Evolutionary conservation across 1,284 basidiomycete species (phyloP).

Genomic region (Coniferiporia weirii): DNA sequence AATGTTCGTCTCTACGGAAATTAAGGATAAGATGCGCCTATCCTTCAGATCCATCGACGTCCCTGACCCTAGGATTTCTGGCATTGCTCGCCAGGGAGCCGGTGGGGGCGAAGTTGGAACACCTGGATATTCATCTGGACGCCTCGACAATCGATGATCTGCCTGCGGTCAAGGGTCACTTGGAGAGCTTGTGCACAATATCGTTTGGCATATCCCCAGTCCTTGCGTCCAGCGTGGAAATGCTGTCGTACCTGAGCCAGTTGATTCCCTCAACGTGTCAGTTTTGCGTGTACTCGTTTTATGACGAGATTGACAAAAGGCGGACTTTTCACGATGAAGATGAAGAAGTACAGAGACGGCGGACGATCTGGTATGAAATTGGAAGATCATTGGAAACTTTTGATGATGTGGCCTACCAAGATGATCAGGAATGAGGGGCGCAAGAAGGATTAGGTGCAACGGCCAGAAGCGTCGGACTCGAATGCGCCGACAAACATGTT

Average conservation of each 20-base stretch:
- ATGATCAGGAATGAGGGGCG: too few relatives aligned
- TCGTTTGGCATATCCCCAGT: background rate
- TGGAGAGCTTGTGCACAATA: background rate
- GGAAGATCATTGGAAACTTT: too few relatives aligned
- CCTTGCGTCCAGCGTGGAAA: background rate
- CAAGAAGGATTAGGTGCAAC: too few relatives aligned
- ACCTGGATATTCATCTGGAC: conserved; percentile 2
- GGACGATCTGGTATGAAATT: too few relatives aligned
- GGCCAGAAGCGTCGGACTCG: too few relatives aligned
- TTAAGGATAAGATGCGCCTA: too few relatives aligned
- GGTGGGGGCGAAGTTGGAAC: conserved; percentile 2
- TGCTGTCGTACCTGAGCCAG: background rate
- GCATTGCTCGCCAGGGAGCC: background rate
- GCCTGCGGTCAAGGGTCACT: background rate
- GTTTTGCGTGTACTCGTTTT: background rate
- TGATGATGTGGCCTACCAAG: too few relatives aligned
- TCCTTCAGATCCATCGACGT: background rate
- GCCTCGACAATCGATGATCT: background rate
- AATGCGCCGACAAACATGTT: too few relatives aligned
- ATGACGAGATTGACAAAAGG: background rate
- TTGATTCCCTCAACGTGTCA: background rate
- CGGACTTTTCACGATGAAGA: too few relatives aligned
- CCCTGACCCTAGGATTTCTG: background rate
- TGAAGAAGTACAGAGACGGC: too few relatives aligned
- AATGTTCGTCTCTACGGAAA: too few relatives aligned